Base-by-base conservation (phyloP, 2,329 filamentous ascomycete species). In the Neobulgaria alba region DNA sequence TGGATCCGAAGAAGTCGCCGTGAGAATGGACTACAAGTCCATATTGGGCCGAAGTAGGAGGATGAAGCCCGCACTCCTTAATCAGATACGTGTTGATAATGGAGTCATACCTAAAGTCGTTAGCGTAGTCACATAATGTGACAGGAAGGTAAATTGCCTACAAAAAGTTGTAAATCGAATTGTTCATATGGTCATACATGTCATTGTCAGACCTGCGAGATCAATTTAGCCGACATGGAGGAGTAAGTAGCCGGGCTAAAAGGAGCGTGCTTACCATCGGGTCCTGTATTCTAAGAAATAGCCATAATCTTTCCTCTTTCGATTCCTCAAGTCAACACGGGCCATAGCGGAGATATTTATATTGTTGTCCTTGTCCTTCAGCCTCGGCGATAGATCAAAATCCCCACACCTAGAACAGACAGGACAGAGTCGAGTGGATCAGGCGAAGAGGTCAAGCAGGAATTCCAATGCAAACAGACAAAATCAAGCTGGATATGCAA, bases 11-110 rank as follows among this genome's bases (percentile, higher is more conserved):
- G 63, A 86, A 95, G 65, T 94, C 82, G 56, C 82, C 89, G 59
- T 88, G 81, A 1, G 85, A 83, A 57, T 88, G 85, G 1, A 89
- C 89, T 36, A 92, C 87, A 18, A 96, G 73, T 16, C 84, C 86
- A 50, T 92, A 85, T 52, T 89, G 80, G 2, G 74, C 59, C 2
- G 82, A 83, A 4, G 72, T 74, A 7, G 75, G 73, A 3, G 86
- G 89, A 49, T 82, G 65, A 38, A 93, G 75, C 10, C 74, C 74
- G 61, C 86, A 93, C 55, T 85, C 70, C 38, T 81, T 70, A 47
- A 94, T 87, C 14, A 96, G 75, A 61, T 92, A 96, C 36, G 82
- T 74, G 63, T 95, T 96, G 59, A 94, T 79, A 43, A 94, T 77
- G 1, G 85, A 89, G 66, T 96, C 90, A 61, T 94, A 92, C 42